Conservation (phyloP, 1,284 basidiomycete genomes). For the Ganoderma lucidum region DNA sequence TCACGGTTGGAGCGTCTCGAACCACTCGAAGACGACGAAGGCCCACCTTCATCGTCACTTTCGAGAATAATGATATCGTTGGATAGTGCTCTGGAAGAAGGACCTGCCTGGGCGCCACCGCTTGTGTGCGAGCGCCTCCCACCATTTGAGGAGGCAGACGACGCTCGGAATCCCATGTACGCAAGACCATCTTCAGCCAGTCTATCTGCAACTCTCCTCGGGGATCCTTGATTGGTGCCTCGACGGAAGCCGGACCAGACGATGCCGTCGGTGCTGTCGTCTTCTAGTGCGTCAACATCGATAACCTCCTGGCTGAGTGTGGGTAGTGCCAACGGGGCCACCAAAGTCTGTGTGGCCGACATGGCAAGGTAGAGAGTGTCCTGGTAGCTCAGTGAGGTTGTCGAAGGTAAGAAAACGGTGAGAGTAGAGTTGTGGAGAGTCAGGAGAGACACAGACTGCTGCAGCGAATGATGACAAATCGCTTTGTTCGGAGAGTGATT, state of each 20-base stretch:
- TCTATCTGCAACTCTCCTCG: neutral
- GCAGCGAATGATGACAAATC: constrained; percentile 5
- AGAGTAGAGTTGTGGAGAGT: constrained; percentile 5
- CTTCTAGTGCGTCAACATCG: constrained; percentile 39
- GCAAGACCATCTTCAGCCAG: constrained; percentile 20
- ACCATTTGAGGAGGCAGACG: constrained; percentile 5
- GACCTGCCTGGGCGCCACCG: constrained; percentile 27
- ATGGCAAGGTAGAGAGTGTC: neutral
- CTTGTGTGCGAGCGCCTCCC: constrained; percentile 19
- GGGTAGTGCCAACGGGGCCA: constrained; percentile 6
- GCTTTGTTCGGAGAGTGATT: neutral
- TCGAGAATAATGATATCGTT: constrained; percentile 46
- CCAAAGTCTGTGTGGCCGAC: constrained; percentile 10
- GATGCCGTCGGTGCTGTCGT: constrained; percentile 37
- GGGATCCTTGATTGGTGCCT: constrained; percentile 16
- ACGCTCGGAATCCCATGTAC: constrained; percentile 21
- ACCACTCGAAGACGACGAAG: constrained; percentile 31
- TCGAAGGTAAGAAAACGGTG: neutral
- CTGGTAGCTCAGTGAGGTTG: neutral
- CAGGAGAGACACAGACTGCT: neutral
- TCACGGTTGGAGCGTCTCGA: constrained; percentile 35
- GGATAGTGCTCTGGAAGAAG: constrained; percentile 22
- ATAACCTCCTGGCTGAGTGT: constrained; percentile 8
- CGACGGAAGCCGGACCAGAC: constrained; percentile 30
- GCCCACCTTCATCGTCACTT: constrained; percentile 51